phyloP scores from a whole-genome alignment of 768 basidiomycete species.

The Tylopilus sp. region DNA sequence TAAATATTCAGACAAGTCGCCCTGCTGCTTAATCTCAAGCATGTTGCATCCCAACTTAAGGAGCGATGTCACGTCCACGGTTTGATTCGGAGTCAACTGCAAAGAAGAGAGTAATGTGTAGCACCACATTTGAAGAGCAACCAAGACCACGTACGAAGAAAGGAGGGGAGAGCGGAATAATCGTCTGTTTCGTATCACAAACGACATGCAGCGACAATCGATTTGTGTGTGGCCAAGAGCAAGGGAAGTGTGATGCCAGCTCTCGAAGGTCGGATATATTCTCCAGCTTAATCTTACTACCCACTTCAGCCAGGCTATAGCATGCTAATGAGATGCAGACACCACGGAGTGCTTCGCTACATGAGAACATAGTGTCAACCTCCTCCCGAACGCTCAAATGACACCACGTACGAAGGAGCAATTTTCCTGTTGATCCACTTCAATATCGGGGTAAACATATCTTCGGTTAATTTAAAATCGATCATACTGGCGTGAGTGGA shows the following conservation, averaged over 20 bases:
- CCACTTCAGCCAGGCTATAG: slow-evolving; percentile 34
- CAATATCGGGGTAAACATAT: slow-evolving; percentile 25
- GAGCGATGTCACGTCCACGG: slow-evolving; percentile 51
- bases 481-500: slow-evolving; percentile 19
- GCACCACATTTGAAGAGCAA: background rate
- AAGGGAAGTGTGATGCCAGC: slow-evolving; percentile 27
- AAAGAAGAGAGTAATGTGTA: background rate
- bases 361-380: background rate
- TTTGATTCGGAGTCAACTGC: slow-evolving; percentile 45
- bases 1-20: slow-evolving; percentile 42
- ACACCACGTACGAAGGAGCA: slow-evolving; percentile 29
- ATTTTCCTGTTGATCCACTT: slow-evolving; percentile 37
- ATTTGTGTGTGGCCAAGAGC: slow-evolving; percentile 43
- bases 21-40: slow-evolving; percentile 41
- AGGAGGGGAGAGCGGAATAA: slow-evolving; percentile 28
- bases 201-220: slow-evolving; percentile 15
- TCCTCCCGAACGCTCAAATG: background rate
- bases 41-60: slow-evolving; percentile 39
- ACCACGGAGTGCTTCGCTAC: slow-evolving; percentile 33
- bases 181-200: slow-evolving; percentile 2
- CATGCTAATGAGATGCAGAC: slow-evolving; percentile 47
- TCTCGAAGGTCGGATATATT: slow-evolving; percentile 13
- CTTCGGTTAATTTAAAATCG: slow-evolving; percentile 30
- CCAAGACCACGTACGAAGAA: slow-evolving; percentile 33
- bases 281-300: slow-evolving; percentile 12